Evolutionary conservation across 345 rosid species (phyloP).

Genomic region (Hibiscus syriacus): DNA sequence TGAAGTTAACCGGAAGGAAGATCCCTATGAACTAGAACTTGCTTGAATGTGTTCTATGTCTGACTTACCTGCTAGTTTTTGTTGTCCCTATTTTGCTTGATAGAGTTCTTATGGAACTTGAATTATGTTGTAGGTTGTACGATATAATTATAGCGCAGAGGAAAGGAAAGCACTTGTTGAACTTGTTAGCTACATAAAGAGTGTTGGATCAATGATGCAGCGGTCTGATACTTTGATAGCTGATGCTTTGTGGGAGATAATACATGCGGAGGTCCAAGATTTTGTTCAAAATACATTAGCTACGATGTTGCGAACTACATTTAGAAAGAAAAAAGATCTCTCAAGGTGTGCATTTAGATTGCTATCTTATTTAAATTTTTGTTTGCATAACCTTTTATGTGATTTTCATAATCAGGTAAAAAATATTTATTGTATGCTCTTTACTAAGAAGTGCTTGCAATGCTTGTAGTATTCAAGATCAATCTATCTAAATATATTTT

Average conservation of each 20-base stretch:
- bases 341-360: conserved; percentile 50
- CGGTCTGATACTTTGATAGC: conserved; percentile 84
- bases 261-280: conserved; percentile 98
- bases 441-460: not conserved
- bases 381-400: not conserved
- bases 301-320: conserved; percentile 86
- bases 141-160: conserved; percentile 82
- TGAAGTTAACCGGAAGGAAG: not conserved
- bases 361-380: not conserved
- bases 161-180: conserved; percentile 92
- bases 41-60: not conserved
- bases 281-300: conserved; percentile 97
- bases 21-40: conserved; percentile 1
- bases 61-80: not conserved
- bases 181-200: conserved; percentile 91
- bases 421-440: not conserved
- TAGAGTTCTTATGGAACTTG: not conserved
- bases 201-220: conserved; percentile 89
- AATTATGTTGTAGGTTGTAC: conserved; percentile 60
- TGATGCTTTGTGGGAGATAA: conserved; percentile 98
- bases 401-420: not conserved
- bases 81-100: conserved; percentile 15
- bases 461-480: not conserved
- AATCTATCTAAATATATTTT: not conserved
- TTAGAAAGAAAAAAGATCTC: conserved; percentile 90